Percentiles rank a stretch among this genome's conserved stretches.
These are phyloP conservation scores for Malus asiatica DNA, from an alignment of 306 rosid genomes.

Conservation along the genomic window DNA sequence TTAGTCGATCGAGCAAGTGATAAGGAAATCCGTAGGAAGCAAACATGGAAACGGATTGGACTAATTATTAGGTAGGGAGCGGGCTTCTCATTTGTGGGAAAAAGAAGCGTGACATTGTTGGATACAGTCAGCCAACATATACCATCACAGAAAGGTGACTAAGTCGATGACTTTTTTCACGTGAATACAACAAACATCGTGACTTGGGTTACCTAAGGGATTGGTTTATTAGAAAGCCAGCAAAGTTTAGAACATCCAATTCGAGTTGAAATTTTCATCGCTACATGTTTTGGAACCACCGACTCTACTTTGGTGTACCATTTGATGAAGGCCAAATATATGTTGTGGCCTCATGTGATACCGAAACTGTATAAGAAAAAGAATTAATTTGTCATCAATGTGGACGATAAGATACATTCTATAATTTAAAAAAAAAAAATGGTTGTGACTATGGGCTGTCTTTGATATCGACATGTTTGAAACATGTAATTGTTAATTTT, in stretches of 20 bases:
- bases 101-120: conserved; percentile 39
- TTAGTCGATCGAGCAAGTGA: neutral
- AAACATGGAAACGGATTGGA: neutral
- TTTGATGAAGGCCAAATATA: too few species aligned
- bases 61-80: neutral
- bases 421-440: too few species aligned
- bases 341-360: too few species aligned
- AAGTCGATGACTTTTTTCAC: neutral
- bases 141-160: neutral
- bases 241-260: neutral
- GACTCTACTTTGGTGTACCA: fast-evolving
- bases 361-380: fast-evolving
- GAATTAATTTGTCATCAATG: fast-evolving
- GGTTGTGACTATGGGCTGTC: conserved; percentile 11
- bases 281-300: too few species aligned
- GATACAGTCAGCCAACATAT: conserved; percentile 4
- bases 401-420: neutral
- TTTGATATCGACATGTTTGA: conserved; percentile 29
- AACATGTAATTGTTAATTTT: neutral
- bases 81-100: neutral
- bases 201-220: neutral
- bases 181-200: neutral
- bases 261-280: too few species aligned
- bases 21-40: neutral
- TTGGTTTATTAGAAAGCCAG: neutral